Conservation (phyloP, 2,329 filamentous ascomycete genomes). For the Colletotrichum incanum region DNA sequence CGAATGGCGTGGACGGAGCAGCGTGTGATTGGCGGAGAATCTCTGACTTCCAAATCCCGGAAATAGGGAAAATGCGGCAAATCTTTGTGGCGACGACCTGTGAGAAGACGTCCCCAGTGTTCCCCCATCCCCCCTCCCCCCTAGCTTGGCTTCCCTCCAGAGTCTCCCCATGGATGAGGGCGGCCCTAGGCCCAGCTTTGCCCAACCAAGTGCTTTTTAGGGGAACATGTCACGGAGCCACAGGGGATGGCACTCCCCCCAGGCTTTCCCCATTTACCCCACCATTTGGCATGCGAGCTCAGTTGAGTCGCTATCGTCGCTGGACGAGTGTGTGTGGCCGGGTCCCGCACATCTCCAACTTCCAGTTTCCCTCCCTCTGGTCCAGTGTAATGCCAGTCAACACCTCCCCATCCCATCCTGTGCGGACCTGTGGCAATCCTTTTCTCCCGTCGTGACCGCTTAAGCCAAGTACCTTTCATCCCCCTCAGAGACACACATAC, state of each 20-base stretch:
- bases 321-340: not conserved
- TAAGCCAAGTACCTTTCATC: not conserved
- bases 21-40: conserved; percentile 43
- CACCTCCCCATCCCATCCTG: not conserved
- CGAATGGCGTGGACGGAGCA: conserved; percentile 9
- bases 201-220: conserved; percentile 19
- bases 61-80: conserved; percentile 43
- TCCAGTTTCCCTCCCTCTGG: not conserved
- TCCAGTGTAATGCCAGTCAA: not conserved
- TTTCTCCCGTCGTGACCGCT: no score
- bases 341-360: conserved; percentile 19
- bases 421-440: no score
- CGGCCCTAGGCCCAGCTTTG: not conserved
- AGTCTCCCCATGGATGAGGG: not conserved
- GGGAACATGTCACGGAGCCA: conserved; percentile 8
- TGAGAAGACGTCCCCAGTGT: not conserved
- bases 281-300: conserved; percentile 34
- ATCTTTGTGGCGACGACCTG: conserved; percentile 36
- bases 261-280: conserved; percentile 43
- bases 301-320: not conserved
- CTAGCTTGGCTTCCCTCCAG: not conserved
- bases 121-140: not conserved
- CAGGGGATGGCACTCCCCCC: conserved; percentile 28
- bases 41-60: conserved; percentile 36
- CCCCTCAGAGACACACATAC: not conserved